A percentile compares a stretch with the other conserved stretches of the same genome.
These are phyloP conservation scores for Picea sitchensis DNA, from an alignment of 75 land plant genomes.

Conservation along the genomic window DNA sequence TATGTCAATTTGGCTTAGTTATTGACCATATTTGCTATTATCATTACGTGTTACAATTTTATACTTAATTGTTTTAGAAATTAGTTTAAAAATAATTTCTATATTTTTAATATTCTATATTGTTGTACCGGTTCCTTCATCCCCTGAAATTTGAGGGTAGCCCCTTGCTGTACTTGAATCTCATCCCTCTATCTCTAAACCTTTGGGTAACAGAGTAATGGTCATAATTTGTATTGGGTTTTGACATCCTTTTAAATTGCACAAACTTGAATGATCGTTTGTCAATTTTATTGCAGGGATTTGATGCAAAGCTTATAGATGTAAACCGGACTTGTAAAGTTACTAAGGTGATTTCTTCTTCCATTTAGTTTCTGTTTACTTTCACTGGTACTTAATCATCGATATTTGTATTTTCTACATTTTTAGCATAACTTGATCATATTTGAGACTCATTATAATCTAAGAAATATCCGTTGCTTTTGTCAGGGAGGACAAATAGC, in stretches of 20 bases:
- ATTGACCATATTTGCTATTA: no score
- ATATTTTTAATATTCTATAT: no score
- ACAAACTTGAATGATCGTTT: not conserved
- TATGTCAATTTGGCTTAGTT: no score
- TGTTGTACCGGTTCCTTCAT: no score
- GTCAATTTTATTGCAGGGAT: slow-evolving; percentile 53
- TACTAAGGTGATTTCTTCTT: slow-evolving; percentile 67
- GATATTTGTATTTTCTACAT: not conserved
- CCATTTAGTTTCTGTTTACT: not conserved
- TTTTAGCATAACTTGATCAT: not conserved
- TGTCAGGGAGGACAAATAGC: slow-evolving; percentile 74
- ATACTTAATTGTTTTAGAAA: no score
- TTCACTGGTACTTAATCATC: not conserved
- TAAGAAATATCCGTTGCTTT: slow-evolving; percentile 7
- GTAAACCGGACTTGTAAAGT: slow-evolving; percentile 94
- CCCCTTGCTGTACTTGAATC: no score
- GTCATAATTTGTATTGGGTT: not conserved
- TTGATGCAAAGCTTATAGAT: slow-evolving; percentile 77
- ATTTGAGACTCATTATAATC: not conserved
- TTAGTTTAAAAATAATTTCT: no score
- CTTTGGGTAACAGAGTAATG: no score
- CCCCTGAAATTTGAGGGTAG: no score
- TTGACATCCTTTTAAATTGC: not conserved
- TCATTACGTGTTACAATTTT: no score
- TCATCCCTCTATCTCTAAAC: no score